Evolutionary conservation across 2,329 filamentous ascomycete species (phyloP).

Genomic region (Orbilia oligospora): DNA sequence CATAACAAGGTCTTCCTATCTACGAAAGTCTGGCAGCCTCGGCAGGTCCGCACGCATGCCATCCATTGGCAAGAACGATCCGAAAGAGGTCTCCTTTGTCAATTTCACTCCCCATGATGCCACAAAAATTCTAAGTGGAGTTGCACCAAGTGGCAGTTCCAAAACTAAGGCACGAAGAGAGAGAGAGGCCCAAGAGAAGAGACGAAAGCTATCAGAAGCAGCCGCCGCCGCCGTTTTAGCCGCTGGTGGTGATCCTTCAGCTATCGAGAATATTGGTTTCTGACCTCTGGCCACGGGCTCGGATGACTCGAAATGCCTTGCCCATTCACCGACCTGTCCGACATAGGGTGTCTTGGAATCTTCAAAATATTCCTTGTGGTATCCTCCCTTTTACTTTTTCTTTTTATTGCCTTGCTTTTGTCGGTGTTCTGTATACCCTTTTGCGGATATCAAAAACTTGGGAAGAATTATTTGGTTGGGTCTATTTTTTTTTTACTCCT

Average conservation of each 20-base stretch:
- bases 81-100: conserved; percentile 76
- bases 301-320: conserved; percentile 26
- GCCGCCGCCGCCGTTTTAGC: conserved; percentile 78
- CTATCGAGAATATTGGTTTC: conserved; percentile 62
- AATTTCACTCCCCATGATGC: conserved; percentile 90
- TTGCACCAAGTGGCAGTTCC: conserved; percentile 88
- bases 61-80: conserved; percentile 51
- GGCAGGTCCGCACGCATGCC: conserved; percentile 60
- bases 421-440: conserved; percentile 57
- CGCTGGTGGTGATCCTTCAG: conserved; percentile 76
- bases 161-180: conserved; percentile 96
- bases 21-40: conserved; percentile 58
- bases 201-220: conserved; percentile 77
- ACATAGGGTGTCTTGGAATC: conserved; percentile 43
- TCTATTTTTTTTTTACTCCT: conserved; percentile 30
- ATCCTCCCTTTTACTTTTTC: conserved; percentile 1
- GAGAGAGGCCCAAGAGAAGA: conserved; percentile 85
- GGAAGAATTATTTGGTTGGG: conserved; percentile 49
- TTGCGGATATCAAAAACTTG: conserved; percentile 51
- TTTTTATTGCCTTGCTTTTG: conserved; percentile 28
- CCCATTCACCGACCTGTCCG: conserved; percentile 12
- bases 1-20: conserved; percentile 50
- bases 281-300: conserved; percentile 27
- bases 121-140: conserved; percentile 84
- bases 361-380: conserved; percentile 24